Evolutionary conservation across 345 rosid species (phyloP).

Genomic region (Garcia nutans): DNA sequence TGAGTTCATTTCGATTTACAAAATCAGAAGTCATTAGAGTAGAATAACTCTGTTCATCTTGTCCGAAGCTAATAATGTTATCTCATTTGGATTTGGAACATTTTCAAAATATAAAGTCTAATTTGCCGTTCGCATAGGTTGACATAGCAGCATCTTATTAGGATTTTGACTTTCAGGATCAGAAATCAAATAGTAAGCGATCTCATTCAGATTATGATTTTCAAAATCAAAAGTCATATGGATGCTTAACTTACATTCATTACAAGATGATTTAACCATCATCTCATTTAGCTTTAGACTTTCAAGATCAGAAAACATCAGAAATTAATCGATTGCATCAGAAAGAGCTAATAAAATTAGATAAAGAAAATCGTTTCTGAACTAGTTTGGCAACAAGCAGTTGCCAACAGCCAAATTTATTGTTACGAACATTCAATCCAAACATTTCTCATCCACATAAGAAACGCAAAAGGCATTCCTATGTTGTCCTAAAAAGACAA

Average conservation of each 20-base stretch:
- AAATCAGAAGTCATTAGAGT: too few species aligned
- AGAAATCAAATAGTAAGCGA: constrained; percentile 5
- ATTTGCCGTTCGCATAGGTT: neutral
- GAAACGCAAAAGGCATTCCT: neutral
- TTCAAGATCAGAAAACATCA: neutral
- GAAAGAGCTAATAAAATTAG: too few species aligned
- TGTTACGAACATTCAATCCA: neutral
- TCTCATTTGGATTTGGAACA: too few species aligned
- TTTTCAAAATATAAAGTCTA: too few species aligned
- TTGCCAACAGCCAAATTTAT: neutral
- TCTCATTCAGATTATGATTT: neutral
- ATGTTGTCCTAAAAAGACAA: neutral
- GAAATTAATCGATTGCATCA: too few species aligned
- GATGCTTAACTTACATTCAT: neutral
- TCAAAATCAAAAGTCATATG: neutral
- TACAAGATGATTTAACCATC: neutral
- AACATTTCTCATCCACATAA: neutral
- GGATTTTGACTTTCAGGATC: neutral
- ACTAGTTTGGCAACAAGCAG: neutral
- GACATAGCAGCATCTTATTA: neutral
- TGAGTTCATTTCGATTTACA: too few species aligned
- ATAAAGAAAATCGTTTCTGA: too few species aligned
- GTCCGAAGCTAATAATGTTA: too few species aligned
- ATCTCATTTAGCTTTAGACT: neutral
- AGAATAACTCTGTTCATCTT: too few species aligned